Evolutionary conservation across 768 basidiomycete species (phyloP), one percentile per base, ranked within the genome.

Genomic region (Lactarius evosmus): DNA sequence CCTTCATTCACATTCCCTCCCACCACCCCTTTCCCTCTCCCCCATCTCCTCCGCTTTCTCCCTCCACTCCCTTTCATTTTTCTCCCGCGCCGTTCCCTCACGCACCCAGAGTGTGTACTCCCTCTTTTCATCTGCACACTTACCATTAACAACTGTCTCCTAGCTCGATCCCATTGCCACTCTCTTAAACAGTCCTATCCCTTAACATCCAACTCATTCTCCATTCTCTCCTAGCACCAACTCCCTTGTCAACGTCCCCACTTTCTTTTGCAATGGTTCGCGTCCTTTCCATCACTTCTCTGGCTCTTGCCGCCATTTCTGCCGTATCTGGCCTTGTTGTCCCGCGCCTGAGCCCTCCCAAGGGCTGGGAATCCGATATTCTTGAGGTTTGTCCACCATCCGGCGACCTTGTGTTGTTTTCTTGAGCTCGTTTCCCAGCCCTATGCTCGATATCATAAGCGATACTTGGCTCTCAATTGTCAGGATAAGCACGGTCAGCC

Each of bases 391-490:
- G 68, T 64, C 1, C 29, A 27, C 33, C 17, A 17, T 40, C 53
- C 22, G 49, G 25, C 49, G 58, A 56, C 38, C 9, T 3, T n/a
- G n/a, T 12, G 2, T 53, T n/a, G n/a, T 59, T 44, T 33, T 46
- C 57, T 17, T 29, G 29, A 58, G 75, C 6, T 34, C 65, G 52
- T 38, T 56, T 60, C 56, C 29, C 60, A 87, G 85, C 53, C 72
- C 19, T 89, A 89, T 70, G 67, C 74, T 44, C 67, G 58, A 17
- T 88, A 89, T 76, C 85, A 89, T 76, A 68, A 72, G 32, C 80
- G 89, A 63, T 91, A 91, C 75, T 69, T 83, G 61, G 80, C 82
- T 49, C 72, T 88, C 66, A 78, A 76, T 67, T 83, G 82, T 75
- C 67, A 77, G 66, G 58, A 50, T 52, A 69, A 80, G 69, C 79